phyloP scores from a whole-genome alignment of 306 rosid genomes.

The Morella rubra region DNA sequence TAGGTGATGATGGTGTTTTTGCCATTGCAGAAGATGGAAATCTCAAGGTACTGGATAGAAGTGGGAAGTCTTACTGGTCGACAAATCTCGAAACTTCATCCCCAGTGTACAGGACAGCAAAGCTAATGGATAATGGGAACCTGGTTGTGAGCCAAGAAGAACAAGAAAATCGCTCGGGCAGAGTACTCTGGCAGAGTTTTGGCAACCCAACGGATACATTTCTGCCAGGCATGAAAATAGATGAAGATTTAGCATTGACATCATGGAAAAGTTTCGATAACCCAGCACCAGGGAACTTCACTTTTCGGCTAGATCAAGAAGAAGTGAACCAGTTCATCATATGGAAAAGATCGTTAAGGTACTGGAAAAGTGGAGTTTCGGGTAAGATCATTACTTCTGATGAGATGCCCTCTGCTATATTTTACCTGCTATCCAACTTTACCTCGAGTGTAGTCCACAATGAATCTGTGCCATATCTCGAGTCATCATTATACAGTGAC shows the following conservation, averaged over 20 bases:
- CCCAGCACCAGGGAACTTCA: conserved; percentile 69
- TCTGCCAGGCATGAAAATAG: conserved; percentile 82
- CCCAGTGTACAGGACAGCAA: conserved; percentile 28
- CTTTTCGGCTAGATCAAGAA: conserved; percentile 60
- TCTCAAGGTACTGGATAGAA: conserved; percentile 52
- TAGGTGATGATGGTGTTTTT: conserved; percentile 48
- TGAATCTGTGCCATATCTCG: conserved; percentile 60
- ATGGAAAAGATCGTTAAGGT: conserved; percentile 69
- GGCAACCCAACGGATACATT: conserved; percentile 72
- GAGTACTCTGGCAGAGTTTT: conserved; percentile 68
- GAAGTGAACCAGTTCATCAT: conserved; percentile 52
- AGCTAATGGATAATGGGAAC: conserved; percentile 66
- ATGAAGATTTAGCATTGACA: conserved; percentile 44
- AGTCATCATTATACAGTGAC: conserved; percentile 47
- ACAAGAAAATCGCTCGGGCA: conserved; percentile 24
- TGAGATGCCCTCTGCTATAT: conserved; percentile 62
- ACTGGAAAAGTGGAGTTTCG: conserved; percentile 71
- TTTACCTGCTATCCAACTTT: conserved; percentile 63
- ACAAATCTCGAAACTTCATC: conserved; percentile 46
- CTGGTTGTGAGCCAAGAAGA: conserved; percentile 46
- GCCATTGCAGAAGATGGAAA: conserved; percentile 59
- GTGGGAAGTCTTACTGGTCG: conserved; percentile 45
- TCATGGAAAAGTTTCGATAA: conserved; percentile 67
- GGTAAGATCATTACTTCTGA: conserved; percentile 47
- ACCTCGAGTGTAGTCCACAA: conserved; percentile 39